Percentiles rank a stretch among this genome's conserved stretches.
Conservation (phyloP, 139 green algal species). For the Auxenochlorella pyrenoidosa region DNA sequence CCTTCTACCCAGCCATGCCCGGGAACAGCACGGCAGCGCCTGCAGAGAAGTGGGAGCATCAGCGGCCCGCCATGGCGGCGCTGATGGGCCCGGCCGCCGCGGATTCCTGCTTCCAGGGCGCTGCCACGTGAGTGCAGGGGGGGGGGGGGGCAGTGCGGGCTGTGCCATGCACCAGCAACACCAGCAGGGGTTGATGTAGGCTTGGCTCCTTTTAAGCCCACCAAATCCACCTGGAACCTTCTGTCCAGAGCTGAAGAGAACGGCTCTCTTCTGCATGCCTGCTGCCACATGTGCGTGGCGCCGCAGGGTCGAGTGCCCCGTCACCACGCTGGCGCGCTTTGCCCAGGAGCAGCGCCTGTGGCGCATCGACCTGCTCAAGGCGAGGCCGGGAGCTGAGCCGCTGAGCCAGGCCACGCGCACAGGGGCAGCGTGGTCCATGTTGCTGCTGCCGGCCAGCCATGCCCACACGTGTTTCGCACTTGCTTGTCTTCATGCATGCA, state of each 20-base stretch:
- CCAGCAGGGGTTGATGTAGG: too few species aligned
- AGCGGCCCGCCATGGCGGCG: constrained; percentile 25
- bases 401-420: too few species aligned
- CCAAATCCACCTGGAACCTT: not conserved
- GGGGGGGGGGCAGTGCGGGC: not conserved
- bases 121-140: not conserved
- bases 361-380: constrained; percentile 48
- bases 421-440: too few species aligned
- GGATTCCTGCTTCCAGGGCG: not conserved
- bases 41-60: constrained; percentile 36
- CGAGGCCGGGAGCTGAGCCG: not conserved
- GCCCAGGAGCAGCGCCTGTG: not conserved
- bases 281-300: not conserved
- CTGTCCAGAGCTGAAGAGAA: not conserved
- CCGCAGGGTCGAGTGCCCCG: not conserved
- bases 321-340: constrained; percentile 29
- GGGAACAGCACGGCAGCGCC: constrained; percentile 41
- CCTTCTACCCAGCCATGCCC: constrained; percentile 44
- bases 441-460: too few species aligned
- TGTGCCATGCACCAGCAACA: not conserved
- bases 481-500: too few species aligned
- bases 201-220: too few species aligned
- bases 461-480: too few species aligned
- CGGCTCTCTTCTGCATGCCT: not conserved
- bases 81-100: not conserved